phyloP scores from a whole-genome alignment of 2,329 filamentous ascomycete genomes.

The Penicillium nordicum region DNA sequence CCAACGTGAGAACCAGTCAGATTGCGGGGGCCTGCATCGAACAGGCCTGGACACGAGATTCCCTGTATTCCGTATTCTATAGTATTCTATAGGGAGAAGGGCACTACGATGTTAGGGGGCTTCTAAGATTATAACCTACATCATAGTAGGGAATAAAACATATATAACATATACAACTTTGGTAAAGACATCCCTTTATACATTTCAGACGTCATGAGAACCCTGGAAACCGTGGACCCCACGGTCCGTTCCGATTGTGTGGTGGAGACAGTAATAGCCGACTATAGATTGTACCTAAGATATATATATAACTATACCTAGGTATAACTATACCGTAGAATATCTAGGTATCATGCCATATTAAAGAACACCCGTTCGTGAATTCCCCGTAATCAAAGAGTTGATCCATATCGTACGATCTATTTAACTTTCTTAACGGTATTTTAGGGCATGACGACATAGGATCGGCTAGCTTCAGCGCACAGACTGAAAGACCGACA shows the following conservation, averaged over 20 bases:
- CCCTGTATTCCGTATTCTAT: not conserved
- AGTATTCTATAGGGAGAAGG: not conserved
- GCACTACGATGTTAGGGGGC: not conserved
- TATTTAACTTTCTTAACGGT: not conserved
- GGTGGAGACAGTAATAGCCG: not conserved
- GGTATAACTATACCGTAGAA: not conserved
- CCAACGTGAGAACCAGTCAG: conserved; percentile 11
- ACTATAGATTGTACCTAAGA: not conserved
- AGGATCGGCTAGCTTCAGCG: not conserved
- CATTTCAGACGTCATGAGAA: not conserved
- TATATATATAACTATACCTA: not conserved
- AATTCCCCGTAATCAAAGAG: not conserved
- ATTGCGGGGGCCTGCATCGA: conserved; percentile 5
- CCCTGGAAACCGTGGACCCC: conserved; percentile 5
- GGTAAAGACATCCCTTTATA: not conserved
- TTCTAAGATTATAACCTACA: not conserved
- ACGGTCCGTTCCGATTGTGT: conserved; percentile 8
- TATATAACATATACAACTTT: not conserved
- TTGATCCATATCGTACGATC: not conserved
- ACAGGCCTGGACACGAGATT: conserved; percentile 18
- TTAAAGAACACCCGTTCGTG: not conserved
- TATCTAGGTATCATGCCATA: not conserved
- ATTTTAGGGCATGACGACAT: not conserved
- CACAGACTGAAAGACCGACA: not conserved
- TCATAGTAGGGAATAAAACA: not conserved